These are phyloP conservation scores for Melaleuca quinquenervia DNA, from an alignment of 345 rosid species.

Conservation along the genomic window DNA sequence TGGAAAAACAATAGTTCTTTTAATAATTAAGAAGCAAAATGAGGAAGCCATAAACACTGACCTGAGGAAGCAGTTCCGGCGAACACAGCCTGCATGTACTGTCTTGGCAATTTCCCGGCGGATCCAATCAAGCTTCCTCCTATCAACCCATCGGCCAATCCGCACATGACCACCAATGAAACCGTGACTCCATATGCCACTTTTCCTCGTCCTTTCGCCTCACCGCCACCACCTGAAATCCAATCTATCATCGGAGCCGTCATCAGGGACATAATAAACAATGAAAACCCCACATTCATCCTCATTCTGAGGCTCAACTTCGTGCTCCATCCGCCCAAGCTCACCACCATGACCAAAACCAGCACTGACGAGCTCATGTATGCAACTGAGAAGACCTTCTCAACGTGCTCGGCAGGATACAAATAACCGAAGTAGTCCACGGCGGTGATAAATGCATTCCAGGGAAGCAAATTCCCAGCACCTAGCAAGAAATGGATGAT, in stretches of 20 bases:
- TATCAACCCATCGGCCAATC: constrained; percentile 81
- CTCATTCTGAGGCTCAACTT: constrained; percentile 43
- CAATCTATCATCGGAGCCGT: constrained; percentile 61
- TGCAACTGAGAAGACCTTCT: constrained; percentile 80
- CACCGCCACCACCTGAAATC: constrained; percentile 18
- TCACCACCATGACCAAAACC: constrained; percentile 47
- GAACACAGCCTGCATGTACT: constrained; percentile 92
- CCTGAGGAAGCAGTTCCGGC: constrained; percentile 98
- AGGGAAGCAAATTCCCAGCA: constrained; percentile 88
- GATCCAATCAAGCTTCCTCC: constrained; percentile 84
- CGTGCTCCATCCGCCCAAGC: constrained; percentile 45
- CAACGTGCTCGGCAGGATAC: constrained; percentile 62
- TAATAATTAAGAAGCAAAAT: not conserved
- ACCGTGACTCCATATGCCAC: constrained; percentile 39
- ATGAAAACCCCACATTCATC: constrained; percentile 72
- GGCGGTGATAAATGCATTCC: constrained; percentile 92
- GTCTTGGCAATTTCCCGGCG: constrained; percentile 79
- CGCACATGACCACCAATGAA: constrained; percentile 61
- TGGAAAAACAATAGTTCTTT: not conserved
- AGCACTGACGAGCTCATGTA: constrained; percentile 79
- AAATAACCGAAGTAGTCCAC: constrained; percentile 69
- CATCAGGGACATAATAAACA: constrained; percentile 67
- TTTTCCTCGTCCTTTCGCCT: constrained; percentile 7
- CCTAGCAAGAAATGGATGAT: constrained; percentile 84
- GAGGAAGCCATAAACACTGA: not conserved